Evolutionary conservation across 2,329 filamentous ascomycete species (phyloP).

Genomic region (Calonectria ilicicola): DNA sequence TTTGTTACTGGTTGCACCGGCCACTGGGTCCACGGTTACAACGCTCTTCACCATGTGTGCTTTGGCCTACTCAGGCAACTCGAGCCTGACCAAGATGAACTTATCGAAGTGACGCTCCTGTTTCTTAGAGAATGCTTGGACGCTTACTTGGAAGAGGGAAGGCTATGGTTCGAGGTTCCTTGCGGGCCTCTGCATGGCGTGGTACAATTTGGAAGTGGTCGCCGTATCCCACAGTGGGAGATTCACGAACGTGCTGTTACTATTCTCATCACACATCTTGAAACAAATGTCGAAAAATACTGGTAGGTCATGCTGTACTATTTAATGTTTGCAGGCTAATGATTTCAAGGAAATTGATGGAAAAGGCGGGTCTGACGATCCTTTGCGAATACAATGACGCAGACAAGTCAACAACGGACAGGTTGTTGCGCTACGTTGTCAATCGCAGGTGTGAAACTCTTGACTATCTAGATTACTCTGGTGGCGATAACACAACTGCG

Average conservation of each 20-base stretch:
- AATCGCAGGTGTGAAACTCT: conserved; percentile 24
- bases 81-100: conserved; percentile 10
- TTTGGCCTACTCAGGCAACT: conserved; percentile 25
- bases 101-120: conserved; percentile 4
- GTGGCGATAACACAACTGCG: neutral
- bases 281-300: conserved; percentile 28
- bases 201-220: conserved; percentile 16
- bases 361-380: conserved; percentile 15
- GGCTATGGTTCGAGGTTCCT: conserved; percentile 33
- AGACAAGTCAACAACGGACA: neutral
- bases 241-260: conserved; percentile 23
- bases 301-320: conserved; percentile 23
- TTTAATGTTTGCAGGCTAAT: conserved; percentile 12
- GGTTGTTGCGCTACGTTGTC: conserved; percentile 27
- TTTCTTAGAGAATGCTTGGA: conserved; percentile 35
- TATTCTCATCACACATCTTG: conserved; percentile 32
- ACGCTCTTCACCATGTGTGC: conserved; percentile 33
- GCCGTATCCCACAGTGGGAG: neutral
- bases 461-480: neutral
- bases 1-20: conserved; percentile 31
- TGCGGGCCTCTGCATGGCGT: conserved; percentile 32
- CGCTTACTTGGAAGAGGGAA: conserved; percentile 31
- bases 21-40: conserved; percentile 40
- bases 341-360: conserved; percentile 29
- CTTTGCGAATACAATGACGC: neutral